Conservation (phyloP, 1,284 basidiomycete genomes). For the Wolfiporia cocos region DNA sequence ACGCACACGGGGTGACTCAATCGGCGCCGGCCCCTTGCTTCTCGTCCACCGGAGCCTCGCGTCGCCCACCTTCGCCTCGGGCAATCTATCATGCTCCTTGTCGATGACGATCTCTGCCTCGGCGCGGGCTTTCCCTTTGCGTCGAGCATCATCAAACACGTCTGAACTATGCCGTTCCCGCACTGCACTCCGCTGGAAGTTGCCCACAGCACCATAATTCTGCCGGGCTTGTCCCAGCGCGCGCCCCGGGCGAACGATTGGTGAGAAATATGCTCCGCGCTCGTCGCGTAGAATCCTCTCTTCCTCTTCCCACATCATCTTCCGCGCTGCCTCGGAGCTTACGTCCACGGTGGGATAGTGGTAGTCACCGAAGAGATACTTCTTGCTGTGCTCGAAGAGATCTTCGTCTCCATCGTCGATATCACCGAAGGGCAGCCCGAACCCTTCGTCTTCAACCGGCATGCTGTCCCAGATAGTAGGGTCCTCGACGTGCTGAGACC, state of each 20-base stretch:
- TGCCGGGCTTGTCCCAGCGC: constrained; percentile 31
- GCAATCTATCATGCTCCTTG: constrained; percentile 34
- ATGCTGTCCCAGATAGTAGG: constrained; percentile 23
- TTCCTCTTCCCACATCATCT: constrained; percentile 65
- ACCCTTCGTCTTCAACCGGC: constrained; percentile 45
- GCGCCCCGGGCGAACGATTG: constrained; percentile 41
- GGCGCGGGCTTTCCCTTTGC: constrained; percentile 19
- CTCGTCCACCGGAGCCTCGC: constrained; percentile 45
- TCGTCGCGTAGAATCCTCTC: constrained; percentile 65
- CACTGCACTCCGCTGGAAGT: constrained; percentile 8
- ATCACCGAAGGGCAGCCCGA: constrained; percentile 59
- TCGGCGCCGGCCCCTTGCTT: constrained; percentile 22
- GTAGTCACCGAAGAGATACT: constrained; percentile 88
- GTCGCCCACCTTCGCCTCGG: constrained; percentile 25
- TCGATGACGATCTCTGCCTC: constrained; percentile 30
- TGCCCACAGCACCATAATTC: constrained; percentile 54
- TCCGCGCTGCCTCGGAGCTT: constrained; percentile 64
- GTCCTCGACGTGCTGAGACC: constrained; percentile 33
- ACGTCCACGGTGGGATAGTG: constrained; percentile 88
- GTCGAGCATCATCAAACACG: constrained; percentile 10
- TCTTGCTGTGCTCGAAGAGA: constrained; percentile 64
- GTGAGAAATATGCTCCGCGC: constrained; percentile 64
- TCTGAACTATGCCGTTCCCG: constrained; percentile 15
- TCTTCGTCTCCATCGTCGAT: constrained; percentile 60
- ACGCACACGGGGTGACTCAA: constrained; percentile 16